Evolutionary conservation across 1,284 basidiomycete species (phyloP), one percentile per base, ranked within the genome.

Genomic region (Mixia osmundae): DNA sequence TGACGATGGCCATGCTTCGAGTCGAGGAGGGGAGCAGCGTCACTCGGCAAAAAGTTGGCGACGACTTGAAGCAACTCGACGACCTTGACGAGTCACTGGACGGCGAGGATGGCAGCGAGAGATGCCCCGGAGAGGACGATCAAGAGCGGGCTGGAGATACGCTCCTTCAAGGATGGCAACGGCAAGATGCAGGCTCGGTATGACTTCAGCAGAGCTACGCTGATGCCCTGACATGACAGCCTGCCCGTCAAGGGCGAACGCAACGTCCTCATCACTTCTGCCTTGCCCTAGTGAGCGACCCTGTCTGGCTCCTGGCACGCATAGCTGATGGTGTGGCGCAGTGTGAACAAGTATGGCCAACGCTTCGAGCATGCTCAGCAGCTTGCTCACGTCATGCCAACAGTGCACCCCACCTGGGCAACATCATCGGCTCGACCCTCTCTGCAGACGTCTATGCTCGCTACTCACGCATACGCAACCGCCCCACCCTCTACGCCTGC

Each of bases 391-490:
- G n/a, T n/a, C n/a, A 30, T 55, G 95, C 91, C 57, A 99, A 99
- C 60, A 99, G 97, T 54, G 89, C 95, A 11, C 91, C 91, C 18
- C 91, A 99, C 64, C 69, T 99, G 34, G 77, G 89, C 32, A 97
- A 97, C 58, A 91, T 97, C 56, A 95, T 99, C 52, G 91, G 91
- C 47, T 94, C 79, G 48, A 78, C 73, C 10, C 66, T 95, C 26
- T 89, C 83, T 49, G 87, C 89, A 7, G 91, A 99, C 56, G 87
- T 95, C 26, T 97, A 78, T 57, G 87, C 85, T 46, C 68, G 89
- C 66, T 94, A 64, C 52, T 59, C 57, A 33, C 50, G 78, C 45
- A 54, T 55, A 10, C 49, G 59, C 35, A 66, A 66, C 49, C 50
- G 60, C 33, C 61, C 60, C 28, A 59, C 61, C 12, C 53, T 60